Base-by-base conservation (phyloP, 768 basidiomycete genomes). In the Amanita rimosa region DNA sequence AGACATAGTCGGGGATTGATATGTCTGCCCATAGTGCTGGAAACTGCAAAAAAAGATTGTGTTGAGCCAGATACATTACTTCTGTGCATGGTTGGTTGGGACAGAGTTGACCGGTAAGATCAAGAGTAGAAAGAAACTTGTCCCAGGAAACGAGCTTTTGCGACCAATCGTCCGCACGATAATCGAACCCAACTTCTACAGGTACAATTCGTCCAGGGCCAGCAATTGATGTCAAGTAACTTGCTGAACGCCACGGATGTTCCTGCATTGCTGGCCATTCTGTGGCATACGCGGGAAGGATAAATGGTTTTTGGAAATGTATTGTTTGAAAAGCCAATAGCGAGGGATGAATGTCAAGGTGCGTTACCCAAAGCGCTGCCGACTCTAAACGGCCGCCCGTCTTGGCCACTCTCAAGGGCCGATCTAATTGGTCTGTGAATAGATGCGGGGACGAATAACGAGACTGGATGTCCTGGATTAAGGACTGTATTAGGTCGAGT, bases 181-280 rank as follows among this genome's bases (percentile, higher is more conserved):
- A 98, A 59, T 93, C 85, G 29, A 64, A 62, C 11, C 95, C 95
- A 14, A 96, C 66, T 64, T 98, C 95, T 6, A 98, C 82, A 4
- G 95, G 96, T 1, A 98, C 85, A 4, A 89, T 66, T 17, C 96
- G 75, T 1, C 86, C 93, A 37, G 76, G 77, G 11, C 96, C 96
- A 2, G 85, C 78, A 0, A 81, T 67, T 3, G 70, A 67, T 11
- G 72, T 71, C 1, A 99, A 74, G 60, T 99, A 97, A 2, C 67
- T 61, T 4, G 70, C 64, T 14, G 79, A 83, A 9, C 62, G 54
- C 95, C 95, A 98, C 3, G 78, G 73, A 48, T 75, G 79, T 29
- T 74, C 67, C 8, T 66, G 70, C 53, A 89, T 54, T 1, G 95
- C 95, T 4, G 90, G 85, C 93, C 93, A 98, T 44, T 79, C 66